Percentiles rank a stretch among this genome's conserved stretches.
Evolutionary conservation across 176 grass and related monocot genomes (phyloP).

Genomic region (Otatea glauca): DNA sequence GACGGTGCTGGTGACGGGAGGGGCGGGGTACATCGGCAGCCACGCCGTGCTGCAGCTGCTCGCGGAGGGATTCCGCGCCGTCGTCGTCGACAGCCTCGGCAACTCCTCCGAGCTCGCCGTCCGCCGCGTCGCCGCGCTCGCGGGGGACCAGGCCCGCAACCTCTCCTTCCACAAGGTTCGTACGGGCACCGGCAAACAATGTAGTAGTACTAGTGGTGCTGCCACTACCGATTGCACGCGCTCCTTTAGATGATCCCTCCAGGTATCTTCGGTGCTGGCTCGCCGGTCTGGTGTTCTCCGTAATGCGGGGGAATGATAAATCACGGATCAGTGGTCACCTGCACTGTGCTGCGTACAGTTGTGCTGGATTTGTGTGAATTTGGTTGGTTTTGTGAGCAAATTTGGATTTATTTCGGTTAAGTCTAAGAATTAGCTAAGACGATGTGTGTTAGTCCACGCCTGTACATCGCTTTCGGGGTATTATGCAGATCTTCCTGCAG

Average conservation of each 20-base stretch:
- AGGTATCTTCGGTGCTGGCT: background rate
- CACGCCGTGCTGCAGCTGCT: conserved; percentile 92
- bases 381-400: background rate
- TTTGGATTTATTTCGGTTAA: background rate
- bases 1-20: conserved; percentile 85
- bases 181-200: background rate
- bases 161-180: conserved; percentile 79
- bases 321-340: background rate
- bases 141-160: conserved; percentile 55
- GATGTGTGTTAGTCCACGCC: background rate
- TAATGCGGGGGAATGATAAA: background rate
- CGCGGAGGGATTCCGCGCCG: conserved; percentile 61
- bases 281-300: background rate
- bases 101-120: conserved; percentile 85
- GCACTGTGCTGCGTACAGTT: background rate
- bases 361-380: background rate
- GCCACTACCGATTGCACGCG: background rate
- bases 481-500: conserved; percentile 2
- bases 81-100: conserved; percentile 75
- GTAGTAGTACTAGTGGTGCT: background rate
- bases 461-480: background rate
- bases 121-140: conserved; percentile 67
- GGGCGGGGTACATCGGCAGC: conserved; percentile 95
- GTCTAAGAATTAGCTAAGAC: background rate
- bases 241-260: background rate